Evolutionary conservation across 2,329 filamentous ascomycete species (phyloP), one percentile per base, ranked within the genome.

Genomic region (Fusarium coffeatum): DNA sequence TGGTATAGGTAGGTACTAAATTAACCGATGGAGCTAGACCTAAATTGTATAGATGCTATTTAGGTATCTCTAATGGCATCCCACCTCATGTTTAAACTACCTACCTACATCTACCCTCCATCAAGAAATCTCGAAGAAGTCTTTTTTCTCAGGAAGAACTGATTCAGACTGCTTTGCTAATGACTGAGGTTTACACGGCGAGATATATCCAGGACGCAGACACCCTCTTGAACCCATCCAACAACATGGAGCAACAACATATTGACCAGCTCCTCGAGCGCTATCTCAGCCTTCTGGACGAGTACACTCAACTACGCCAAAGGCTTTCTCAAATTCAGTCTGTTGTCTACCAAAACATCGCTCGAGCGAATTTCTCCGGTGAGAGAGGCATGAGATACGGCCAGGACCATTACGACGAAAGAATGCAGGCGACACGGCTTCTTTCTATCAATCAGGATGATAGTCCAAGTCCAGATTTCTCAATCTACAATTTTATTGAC

Each of bases 341-440:
- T 22, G 80, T 81, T 54, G 84, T 92, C 68, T 87, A 84, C 75
- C 85, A 87, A 59, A 80, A 83, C 69, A 83, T 94, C 42, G 90
- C 92, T n/a, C 87, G 92, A 60, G 92, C 92, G 66, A 93, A 94
- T 80, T 94, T 93, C 79, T 83, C 87, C 28, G 88, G 87, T n/a
- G 84, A 88, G 75, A 83, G 87, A 15, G 87, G 89, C 32, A 78
- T 88, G 66, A 84, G 88, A 43, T 94, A 91, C 76, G 92, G 91
- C 5, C 85, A 83, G 68, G 90, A 93, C 72, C 86, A 88, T 75
- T 95, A 92, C 76, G 91, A 94, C 78, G 86, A 89, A 69, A 86
- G 92, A 48, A 93, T 93, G 89, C 88, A 89, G 76, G 90, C 91
- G 5, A 79, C 78, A 23, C 80, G 86, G 55, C 78, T 79, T 56